Evolutionary conservation across 2,329 filamentous ascomycete species (phyloP).

Genomic region (Aspergillus viridinutans): DNA sequence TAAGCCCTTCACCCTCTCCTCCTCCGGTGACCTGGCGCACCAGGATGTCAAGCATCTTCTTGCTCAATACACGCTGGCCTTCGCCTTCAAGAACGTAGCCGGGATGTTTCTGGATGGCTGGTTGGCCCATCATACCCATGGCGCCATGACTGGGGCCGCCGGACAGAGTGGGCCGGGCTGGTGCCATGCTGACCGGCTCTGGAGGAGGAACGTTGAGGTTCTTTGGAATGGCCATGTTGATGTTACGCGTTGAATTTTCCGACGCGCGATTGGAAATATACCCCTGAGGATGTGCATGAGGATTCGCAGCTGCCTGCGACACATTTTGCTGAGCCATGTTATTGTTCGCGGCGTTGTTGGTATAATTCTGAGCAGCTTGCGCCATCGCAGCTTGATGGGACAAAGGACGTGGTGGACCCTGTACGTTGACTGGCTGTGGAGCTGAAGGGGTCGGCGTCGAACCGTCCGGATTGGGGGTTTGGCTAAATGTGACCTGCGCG

Average conservation of each 20-base stretch:
- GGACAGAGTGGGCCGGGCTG: constrained; percentile 73
- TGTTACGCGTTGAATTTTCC: constrained; percentile 41
- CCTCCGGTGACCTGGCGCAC: constrained; percentile 88
- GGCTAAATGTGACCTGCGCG: constrained; percentile 26
- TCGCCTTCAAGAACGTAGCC: constrained; percentile 86
- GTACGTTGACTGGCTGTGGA: constrained; percentile 26
- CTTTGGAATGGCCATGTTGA: constrained; percentile 80
- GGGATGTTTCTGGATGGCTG: constrained; percentile 75
- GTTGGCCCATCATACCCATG: constrained; percentile 81
- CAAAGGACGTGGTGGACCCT: constrained; percentile 39
- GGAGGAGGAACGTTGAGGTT: constrained; percentile 68
- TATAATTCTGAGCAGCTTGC: constrained; percentile 42
- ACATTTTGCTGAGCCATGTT: constrained; percentile 21
- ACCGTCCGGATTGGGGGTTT: constrained; percentile 28
- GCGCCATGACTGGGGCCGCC: constrained; percentile 70
- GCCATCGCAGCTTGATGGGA: constrained; percentile 46
- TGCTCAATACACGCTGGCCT: constrained; percentile 88
- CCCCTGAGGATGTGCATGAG: constrained; percentile 40
- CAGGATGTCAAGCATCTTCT: constrained; percentile 94
- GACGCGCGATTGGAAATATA: constrained; percentile 40
- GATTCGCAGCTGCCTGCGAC: constrained; percentile 27
- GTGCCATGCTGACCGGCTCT: constrained; percentile 68
- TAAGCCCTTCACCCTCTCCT: constrained; percentile 70
- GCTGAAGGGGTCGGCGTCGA: constrained; percentile 30
- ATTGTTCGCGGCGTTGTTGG: constrained; percentile 26